These are phyloP conservation scores for Neurospora sp. DNA, from an alignment of 495 filamentous ascomycete genomes.

Conservation along the genomic window DNA sequence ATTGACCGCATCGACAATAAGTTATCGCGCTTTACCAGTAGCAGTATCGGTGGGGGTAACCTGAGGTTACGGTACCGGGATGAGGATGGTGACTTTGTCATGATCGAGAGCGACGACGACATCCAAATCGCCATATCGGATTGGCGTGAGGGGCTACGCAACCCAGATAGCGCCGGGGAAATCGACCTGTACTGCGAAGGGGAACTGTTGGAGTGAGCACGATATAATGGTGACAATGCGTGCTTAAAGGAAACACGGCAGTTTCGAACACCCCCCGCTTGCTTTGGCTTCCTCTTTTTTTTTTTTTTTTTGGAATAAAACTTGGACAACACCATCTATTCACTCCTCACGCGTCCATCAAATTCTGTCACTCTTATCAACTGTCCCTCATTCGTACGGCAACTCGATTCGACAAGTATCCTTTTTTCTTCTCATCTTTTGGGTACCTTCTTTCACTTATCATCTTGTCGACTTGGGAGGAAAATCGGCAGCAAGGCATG, in stretches of 20 bases:
- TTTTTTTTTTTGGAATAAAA: background rate
- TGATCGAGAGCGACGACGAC: slow-evolving; percentile 88
- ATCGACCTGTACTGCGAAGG: slow-evolving; percentile 65
- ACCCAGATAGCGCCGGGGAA: slow-evolving; percentile 60
- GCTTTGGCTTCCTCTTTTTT: background rate
- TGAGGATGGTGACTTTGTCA: slow-evolving; percentile 86
- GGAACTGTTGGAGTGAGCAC: slow-evolving; percentile 13
- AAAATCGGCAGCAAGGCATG: background rate
- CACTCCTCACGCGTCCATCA: background rate
- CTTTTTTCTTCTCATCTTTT: background rate
- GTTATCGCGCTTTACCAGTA: slow-evolving; percentile 68
- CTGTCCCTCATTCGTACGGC: background rate
- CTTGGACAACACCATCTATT: background rate
- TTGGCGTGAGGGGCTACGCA: slow-evolving; percentile 68
- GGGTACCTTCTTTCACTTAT: background rate
- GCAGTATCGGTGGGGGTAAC: slow-evolving; percentile 65
- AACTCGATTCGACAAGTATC: background rate
- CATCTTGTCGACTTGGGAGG: background rate
- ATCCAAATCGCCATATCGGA: slow-evolving; percentile 90
- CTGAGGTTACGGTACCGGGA: slow-evolving; percentile 83
- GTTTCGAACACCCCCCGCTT: background rate
- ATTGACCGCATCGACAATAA: slow-evolving; percentile 97
- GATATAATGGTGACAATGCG: background rate
- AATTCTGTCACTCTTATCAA: background rate
- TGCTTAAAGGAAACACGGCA: background rate